Percentiles rank a stretch among this genome's conserved stretches.
Evolutionary conservation across 2,329 filamentous ascomycete species (phyloP).

Genomic region (Samsoniella hepiali): DNA sequence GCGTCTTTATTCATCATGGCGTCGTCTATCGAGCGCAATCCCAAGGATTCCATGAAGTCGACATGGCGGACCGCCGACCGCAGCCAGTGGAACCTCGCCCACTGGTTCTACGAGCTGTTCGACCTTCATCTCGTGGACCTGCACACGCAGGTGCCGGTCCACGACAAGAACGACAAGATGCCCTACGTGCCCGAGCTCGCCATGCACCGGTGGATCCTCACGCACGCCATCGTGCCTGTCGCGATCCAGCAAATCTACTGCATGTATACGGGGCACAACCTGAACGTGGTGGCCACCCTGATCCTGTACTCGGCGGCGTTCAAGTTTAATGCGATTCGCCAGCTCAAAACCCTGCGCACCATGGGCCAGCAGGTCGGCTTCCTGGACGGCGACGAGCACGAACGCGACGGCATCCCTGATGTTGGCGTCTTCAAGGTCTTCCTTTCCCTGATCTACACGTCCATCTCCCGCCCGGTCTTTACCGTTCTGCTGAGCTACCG

Average conservation of each 20-base stretch:
- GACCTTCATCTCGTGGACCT: constrained; percentile 28
- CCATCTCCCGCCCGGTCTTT: constrained; percentile 32
- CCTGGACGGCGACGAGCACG: constrained; percentile 40
- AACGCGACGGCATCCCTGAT: constrained; percentile 40
- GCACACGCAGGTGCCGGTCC: constrained; percentile 33
- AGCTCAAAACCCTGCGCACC: constrained; percentile 34
- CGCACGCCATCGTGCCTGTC: constrained; percentile 36
- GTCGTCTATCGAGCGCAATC: constrained; percentile 9
- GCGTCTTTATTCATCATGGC: constrained; percentile 8
- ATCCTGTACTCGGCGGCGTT: constrained; percentile 36
- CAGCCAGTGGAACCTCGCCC: constrained; percentile 27
- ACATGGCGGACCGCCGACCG: constrained; percentile 32
- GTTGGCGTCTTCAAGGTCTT: constrained; percentile 32
- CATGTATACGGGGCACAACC: constrained; percentile 28
- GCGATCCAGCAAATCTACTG: constrained; percentile 34
- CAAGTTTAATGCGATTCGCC: constrained; percentile 37
- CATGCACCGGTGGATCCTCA: constrained; percentile 37
- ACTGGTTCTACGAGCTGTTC: constrained; percentile 32
- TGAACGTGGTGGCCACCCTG: constrained; percentile 30
- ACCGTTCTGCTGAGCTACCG: constrained; percentile 33
- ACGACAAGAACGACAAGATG: constrained; percentile 37
- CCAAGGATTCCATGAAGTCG: constrained; percentile 36
- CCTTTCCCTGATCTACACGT: constrained; percentile 31
- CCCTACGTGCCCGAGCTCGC: constrained; percentile 34
- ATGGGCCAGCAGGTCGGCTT: constrained; percentile 38